Evolutionary conservation across 2,329 filamentous ascomycete species (phyloP).

Genomic region (Arthrobotrys megalospora): DNA sequence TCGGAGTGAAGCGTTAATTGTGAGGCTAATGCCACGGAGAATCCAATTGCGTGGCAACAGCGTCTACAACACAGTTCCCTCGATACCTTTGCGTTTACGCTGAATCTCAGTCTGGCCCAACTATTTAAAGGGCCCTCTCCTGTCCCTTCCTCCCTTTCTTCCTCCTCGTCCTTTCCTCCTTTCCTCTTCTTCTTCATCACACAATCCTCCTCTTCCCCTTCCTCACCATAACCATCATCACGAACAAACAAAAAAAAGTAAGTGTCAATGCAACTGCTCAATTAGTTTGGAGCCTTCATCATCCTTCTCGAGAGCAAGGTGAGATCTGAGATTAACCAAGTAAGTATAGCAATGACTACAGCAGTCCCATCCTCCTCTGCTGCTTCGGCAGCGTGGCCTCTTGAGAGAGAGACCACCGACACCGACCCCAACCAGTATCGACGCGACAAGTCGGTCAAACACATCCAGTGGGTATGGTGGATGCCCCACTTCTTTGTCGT

Average conservation of each 20-base stretch:
- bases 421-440: conserved; percentile 28
- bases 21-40: too few species aligned
- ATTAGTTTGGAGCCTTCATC: neutral
- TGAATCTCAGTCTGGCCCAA: neutral
- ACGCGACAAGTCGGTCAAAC: conserved; percentile 17
- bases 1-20: too few species aligned
- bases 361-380: neutral
- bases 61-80: neutral
- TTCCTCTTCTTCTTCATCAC: neutral
- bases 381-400: conserved; percentile 32
- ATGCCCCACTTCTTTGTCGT: conserved; percentile 37
- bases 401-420: conserved; percentile 43
- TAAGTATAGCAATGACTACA: conserved; percentile 1
- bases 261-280: neutral
- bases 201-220: neutral
- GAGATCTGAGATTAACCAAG: neutral
- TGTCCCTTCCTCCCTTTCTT: neutral
- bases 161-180: neutral
- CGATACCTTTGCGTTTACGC: neutral
- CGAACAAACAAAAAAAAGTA: neutral
- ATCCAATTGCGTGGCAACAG: too few species aligned
- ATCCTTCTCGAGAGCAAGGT: neutral
- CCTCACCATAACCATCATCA: neutral
- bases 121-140: neutral
- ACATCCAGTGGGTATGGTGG: conserved; percentile 52